These are phyloP conservation scores for Strobilomyces echinocephalus DNA, from an alignment of 768 basidiomycete species.

Conservation along the genomic window DNA sequence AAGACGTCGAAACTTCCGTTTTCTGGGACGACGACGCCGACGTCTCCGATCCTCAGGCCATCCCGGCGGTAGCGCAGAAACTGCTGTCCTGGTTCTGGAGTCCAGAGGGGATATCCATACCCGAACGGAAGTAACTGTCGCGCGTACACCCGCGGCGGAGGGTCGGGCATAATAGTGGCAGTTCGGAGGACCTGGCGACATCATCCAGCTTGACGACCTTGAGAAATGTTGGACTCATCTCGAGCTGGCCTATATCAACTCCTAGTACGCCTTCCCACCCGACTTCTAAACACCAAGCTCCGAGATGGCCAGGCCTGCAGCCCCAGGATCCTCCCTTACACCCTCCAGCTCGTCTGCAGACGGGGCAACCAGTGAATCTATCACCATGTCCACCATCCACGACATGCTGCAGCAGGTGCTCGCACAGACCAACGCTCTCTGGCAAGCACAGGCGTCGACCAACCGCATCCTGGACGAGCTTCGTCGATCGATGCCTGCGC, in stretches of 20 bases:
- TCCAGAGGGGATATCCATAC: not conserved
- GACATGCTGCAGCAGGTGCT: constrained; percentile 51
- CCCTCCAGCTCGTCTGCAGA: constrained; percentile 7
- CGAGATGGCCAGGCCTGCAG: not conserved
- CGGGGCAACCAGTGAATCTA: constrained; percentile 23
- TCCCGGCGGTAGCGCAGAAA: constrained; percentile 15
- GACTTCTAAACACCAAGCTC: no score
- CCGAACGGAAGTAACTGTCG: not conserved
- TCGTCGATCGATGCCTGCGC: constrained; percentile 37
- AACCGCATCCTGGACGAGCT: constrained; percentile 58
- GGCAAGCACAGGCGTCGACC: constrained; percentile 54
- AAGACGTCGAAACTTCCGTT: constrained; percentile 33
- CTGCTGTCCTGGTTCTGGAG: constrained; percentile 3
- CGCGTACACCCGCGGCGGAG: not conserved
- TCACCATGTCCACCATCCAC: constrained; percentile 41
- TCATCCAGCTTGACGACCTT: not conserved
- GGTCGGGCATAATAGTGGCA: not conserved
- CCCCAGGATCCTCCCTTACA: not conserved
- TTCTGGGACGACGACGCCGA: constrained; percentile 28
- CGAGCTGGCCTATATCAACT: no score
- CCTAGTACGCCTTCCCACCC: no score
- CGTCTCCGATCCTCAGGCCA: constrained; percentile 34
- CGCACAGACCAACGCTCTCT: constrained; percentile 52
- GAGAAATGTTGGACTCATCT: no score
- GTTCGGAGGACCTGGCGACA: not conserved